Evolutionary conservation across 2,329 filamentous ascomycete species (phyloP), one percentile per base, ranked within the genome.

Genomic region (Helotiales sp.): DNA sequence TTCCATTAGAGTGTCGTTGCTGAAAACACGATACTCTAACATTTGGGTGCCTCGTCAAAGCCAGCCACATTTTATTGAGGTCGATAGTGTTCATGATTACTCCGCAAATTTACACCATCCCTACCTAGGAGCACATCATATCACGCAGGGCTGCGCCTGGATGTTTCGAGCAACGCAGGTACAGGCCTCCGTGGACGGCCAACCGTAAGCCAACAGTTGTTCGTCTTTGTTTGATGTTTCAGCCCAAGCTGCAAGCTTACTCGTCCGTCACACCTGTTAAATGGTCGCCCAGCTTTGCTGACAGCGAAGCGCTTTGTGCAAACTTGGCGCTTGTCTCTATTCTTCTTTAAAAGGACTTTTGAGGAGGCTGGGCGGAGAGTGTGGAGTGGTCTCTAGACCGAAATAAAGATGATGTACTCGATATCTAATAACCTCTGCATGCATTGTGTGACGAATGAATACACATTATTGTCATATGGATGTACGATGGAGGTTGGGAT

Each of bases 101-200:
- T n/a, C 6, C 40, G n/a, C n/a, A 5, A 45, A 15, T 40, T 15
- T 45, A 45, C 40, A n/a, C 60, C 45, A 20, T 28, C 47, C n/a
- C 22, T 11, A 8, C 52, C 52, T 28, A 34, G 30, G 34, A 34
- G 52, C 28, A 34, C 52, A 59, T 34, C 34, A 59, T 54, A 24
- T 30, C 20, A 34, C 30, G 22, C 64, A 61, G 61, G 63, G 63
- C 57, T 26, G 20, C 28, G 57, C 24, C 50, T 43, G 59, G 28
- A 43, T 69, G 67, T 69, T 63, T 69, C 67, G 64, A 64, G 40
- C 8, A 64, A 69, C 62, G 64, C 67, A 65, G 66, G 67, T 49
- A 64, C 64, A 50, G 65, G 47, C 24, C n/a, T 13, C 13, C 11
- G 22, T 30, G 43, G 50, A 17, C 49, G 61, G 37, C 37, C 52